Conservation (phyloP, 2,329 filamentous ascomycete species). For the Ophiosphaerella narmari region DNA sequence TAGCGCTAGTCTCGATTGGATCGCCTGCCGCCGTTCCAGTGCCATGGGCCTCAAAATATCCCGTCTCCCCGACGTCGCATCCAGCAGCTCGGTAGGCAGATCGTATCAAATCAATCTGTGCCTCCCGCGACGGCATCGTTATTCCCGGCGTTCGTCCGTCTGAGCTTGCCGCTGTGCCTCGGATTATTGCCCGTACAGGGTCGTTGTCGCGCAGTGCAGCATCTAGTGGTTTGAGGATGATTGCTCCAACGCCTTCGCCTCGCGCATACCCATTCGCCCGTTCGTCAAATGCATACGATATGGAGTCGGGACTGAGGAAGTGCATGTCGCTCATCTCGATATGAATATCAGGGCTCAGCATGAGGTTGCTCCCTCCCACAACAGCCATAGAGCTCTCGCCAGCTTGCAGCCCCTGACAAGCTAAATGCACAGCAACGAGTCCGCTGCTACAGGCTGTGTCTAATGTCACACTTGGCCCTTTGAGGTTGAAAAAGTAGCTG, state of each 20-base stretch:
- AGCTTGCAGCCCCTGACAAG: slow-evolving; percentile 26
- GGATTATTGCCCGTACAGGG: slow-evolving; percentile 34
- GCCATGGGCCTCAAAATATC: slow-evolving; percentile 29
- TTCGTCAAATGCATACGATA: slow-evolving; percentile 49
- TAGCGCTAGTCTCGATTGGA: slow-evolving; percentile 15
- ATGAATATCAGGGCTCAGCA: slow-evolving; percentile 19
- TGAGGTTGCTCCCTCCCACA: slow-evolving; percentile 23
- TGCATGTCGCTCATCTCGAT: slow-evolving; percentile 19
- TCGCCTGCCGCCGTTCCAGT: slow-evolving; percentile 38
- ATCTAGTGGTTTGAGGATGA: slow-evolving; percentile 33
- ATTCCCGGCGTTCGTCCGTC: slow-evolving; percentile 24
- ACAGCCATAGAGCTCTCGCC: slow-evolving; percentile 30
- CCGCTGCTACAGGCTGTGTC: slow-evolving; percentile 31
- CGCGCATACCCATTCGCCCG: slow-evolving; percentile 66
- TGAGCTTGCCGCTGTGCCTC: slow-evolving; percentile 26
- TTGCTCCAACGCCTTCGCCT: slow-evolving; percentile 60
- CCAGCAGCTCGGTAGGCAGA: slow-evolving; percentile 45
- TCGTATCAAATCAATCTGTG: slow-evolving; percentile 39
- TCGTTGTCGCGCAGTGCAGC: slow-evolving; percentile 26
- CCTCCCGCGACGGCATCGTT: slow-evolving; percentile 48
- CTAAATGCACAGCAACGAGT: slow-evolving; percentile 24
- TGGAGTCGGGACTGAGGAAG: slow-evolving; percentile 32
- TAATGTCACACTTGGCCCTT: slow-evolving; percentile 23
- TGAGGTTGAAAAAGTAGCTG: slow-evolving; percentile 24
- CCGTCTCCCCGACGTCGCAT: slow-evolving; percentile 33